Conservation (phyloP, 75 land plant genomes). For the Picea sitchensis region DNA sequence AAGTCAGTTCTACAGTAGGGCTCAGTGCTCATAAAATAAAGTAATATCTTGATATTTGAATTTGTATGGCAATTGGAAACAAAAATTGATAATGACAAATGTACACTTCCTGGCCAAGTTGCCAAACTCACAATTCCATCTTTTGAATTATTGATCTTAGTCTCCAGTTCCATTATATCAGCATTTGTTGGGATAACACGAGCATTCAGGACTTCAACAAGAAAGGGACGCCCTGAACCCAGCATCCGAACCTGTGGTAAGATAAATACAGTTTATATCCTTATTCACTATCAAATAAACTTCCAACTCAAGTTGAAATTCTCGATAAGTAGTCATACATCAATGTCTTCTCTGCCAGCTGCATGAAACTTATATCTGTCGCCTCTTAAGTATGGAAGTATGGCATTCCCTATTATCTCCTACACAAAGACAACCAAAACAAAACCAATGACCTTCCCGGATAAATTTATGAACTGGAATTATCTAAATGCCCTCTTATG, state of each 20-base stretch:
- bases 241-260: conserved; percentile 89
- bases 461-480: not conserved
- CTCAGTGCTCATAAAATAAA: not conserved
- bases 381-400: conserved; percentile 62
- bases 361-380: conserved; percentile 97
- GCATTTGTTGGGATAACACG: conserved; percentile 39
- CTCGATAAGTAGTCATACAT: conserved; percentile 42
- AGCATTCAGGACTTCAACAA: conserved; percentile 89
- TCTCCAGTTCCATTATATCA: conserved; percentile 43
- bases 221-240: conserved; percentile 93
- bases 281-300: not conserved
- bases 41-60: not conserved
- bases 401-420: conserved; percentile 79
- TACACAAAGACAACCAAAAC: conserved; percentile 20
- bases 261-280: not conserved
- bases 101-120: not conserved
- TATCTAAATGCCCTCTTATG: not conserved
- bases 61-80: not conserved
- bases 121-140: conserved; percentile 53
- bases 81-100: not conserved
- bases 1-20: not conserved
- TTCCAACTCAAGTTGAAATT: not conserved
- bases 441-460: too few relatives aligned
- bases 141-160: conserved; percentile 50
- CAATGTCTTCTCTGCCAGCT: conserved; percentile 99